A percentile compares a stretch with the other conserved stretches of the same genome.
Conservation (phyloP, 2,329 filamentous ascomycete species). For the Nannizziopsis arthrosporioides region DNA sequence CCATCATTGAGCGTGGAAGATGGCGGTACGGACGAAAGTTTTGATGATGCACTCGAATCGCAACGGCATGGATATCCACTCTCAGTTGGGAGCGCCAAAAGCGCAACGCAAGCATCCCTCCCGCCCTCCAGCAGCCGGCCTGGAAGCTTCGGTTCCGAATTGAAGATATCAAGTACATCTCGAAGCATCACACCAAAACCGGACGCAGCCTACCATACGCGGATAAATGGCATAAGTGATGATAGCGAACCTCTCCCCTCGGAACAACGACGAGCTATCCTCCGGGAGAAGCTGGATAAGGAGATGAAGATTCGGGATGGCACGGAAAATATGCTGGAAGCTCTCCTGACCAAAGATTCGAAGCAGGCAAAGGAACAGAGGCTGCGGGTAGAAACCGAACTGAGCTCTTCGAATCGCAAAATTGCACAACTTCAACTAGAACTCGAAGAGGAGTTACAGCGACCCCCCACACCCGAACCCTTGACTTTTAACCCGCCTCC, state of each 20-base stretch:
- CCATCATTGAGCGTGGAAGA: slow-evolving; percentile 30
- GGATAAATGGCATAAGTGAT: slow-evolving; percentile 40
- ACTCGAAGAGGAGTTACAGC: slow-evolving; percentile 49
- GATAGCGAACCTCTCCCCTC: slow-evolving; percentile 50
- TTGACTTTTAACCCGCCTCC: slow-evolving; percentile 38
- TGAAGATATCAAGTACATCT: slow-evolving; percentile 57
- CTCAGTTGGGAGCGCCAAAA: slow-evolving; percentile 49
- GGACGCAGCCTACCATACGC: slow-evolving; percentile 43
- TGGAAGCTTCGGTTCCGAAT: slow-evolving; percentile 81
- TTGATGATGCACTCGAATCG: slow-evolving; percentile 23
- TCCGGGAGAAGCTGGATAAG: slow-evolving; percentile 79
- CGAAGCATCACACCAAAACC: slow-evolving; percentile 47
- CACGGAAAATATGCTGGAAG: slow-evolving; percentile 94
- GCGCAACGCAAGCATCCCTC: slow-evolving; percentile 57
- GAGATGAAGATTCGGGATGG: slow-evolving; percentile 97
- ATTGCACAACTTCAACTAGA: slow-evolving; percentile 48
- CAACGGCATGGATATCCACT: slow-evolving; percentile 40
- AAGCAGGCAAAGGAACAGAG: slow-evolving; percentile 89
- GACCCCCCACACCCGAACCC: slow-evolving; percentile 42
- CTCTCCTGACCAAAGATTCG: slow-evolving; percentile 82
- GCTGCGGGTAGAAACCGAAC: slow-evolving; percentile 68
- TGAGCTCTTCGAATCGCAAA: slow-evolving; percentile 74
- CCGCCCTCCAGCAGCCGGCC: slow-evolving; percentile 60
- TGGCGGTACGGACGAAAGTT: slow-evolving; percentile 29
- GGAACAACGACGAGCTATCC: slow-evolving; percentile 61